Conservation (phyloP, 192 early-diverging fungal genomes). For the Geosiphon pyriformis region DNA sequence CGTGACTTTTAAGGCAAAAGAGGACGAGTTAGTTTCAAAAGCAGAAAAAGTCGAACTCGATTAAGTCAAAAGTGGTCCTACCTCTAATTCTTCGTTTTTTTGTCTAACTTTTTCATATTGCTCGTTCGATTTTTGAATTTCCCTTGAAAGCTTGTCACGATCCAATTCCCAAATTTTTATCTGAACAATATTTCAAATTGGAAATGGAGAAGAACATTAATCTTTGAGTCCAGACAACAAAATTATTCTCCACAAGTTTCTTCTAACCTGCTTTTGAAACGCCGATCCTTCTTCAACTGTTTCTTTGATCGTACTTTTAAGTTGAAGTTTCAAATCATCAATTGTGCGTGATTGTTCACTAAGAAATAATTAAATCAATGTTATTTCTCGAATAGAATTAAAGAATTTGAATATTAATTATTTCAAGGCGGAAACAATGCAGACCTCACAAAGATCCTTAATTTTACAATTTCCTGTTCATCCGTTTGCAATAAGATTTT, state of each 20-base stretch:
- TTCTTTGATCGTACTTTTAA: not conserved
- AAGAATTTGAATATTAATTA: not conserved
- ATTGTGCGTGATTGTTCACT: conserved; percentile 31
- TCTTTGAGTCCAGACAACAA: not conserved
- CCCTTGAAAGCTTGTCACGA: conserved; percentile 8
- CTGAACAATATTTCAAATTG: not conserved
- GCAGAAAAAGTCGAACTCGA: no score
- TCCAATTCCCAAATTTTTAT: conserved; percentile 8
- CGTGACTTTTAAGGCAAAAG: conserved; percentile 4
- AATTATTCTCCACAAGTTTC: not conserved
- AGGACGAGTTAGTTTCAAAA: no score
- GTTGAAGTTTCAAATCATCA: conserved; percentile 36
- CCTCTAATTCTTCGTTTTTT: conserved; percentile 14
- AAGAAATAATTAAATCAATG: conserved; percentile 18
- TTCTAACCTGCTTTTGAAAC: not conserved
- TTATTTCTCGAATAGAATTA: not conserved
- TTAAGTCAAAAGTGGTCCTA: not conserved
- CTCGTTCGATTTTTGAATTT: not conserved
- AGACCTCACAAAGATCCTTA: conserved; percentile 2
- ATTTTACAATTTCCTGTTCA: conserved; percentile 26
- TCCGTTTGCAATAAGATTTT: conserved; percentile 29
- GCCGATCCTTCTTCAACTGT: not conserved
- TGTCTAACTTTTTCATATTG: conserved; percentile 11
- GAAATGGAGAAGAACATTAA: not conserved
- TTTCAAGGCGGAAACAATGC: not conserved